Percentiles rank a stretch among this genome's conserved stretches.
Conservation (phyloP, 2,329 filamentous ascomycete species). For the Elsinoe ampelina region DNA sequence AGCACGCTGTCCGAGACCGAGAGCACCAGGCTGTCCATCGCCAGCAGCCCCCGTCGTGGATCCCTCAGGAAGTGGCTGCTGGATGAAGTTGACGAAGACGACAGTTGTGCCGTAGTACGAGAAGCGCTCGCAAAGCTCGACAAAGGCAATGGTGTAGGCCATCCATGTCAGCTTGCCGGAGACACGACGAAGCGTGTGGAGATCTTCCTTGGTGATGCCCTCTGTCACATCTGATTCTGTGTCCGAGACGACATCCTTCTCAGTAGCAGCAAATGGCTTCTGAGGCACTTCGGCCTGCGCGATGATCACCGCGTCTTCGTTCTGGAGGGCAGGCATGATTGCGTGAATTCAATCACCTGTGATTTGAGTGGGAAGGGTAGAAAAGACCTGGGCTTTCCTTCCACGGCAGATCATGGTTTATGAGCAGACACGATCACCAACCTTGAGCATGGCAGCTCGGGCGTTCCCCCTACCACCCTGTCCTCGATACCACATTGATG, state of each 20-base stretch:
- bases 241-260: slow-evolving; percentile 4
- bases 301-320: slow-evolving; percentile 6
- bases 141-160: slow-evolving; percentile 40
- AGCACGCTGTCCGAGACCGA: slow-evolving; percentile 33
- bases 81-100: slow-evolving; percentile 43
- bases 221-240: slow-evolving; percentile 1
- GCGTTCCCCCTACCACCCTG: not conserved
- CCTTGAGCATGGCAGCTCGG: not conserved
- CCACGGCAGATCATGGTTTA: not conserved
- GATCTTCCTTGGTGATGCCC: slow-evolving; percentile 32
- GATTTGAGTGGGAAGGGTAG: not conserved
- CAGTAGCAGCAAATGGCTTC: slow-evolving; percentile 5
- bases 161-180: slow-evolving; percentile 38
- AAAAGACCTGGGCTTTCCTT: not conserved
- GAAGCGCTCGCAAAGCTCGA: slow-evolving; percentile 41
- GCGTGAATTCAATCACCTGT: not conserved
- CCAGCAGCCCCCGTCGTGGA: slow-evolving; percentile 30
- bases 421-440: not conserved
- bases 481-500: not conserved
- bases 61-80: slow-evolving; percentile 23
- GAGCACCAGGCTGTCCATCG: slow-evolving; percentile 32
- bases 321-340: slow-evolving; percentile 4
- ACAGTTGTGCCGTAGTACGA: slow-evolving; percentile 37
- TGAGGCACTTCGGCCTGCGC: slow-evolving; percentile 10
- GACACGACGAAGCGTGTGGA: slow-evolving; percentile 35